Conservation (phyloP, 1,284 basidiomycete species). For the Melampsora occidentalis region DNA sequence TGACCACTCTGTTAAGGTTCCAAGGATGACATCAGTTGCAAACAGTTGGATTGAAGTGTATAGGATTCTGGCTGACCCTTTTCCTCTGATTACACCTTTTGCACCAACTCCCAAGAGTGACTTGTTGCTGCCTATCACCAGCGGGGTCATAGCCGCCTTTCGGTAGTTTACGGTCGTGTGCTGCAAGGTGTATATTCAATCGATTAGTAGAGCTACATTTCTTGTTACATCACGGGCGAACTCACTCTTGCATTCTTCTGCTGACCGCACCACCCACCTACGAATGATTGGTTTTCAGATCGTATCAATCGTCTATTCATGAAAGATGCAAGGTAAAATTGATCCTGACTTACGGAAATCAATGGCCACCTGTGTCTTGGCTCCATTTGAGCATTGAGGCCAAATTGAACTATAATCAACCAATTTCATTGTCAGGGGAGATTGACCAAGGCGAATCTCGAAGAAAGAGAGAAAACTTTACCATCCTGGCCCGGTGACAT, state of each 20-base stretch:
- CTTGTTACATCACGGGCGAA: neutral
- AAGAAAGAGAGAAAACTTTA: neutral
- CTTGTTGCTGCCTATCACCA: slow-evolving; percentile 27
- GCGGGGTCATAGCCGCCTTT: slow-evolving; percentile 3
- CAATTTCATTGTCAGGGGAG: neutral
- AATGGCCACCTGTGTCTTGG: neutral
- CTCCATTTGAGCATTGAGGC: neutral
- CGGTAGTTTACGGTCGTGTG: slow-evolving; percentile 1
- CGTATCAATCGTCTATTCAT: neutral
- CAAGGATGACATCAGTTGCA: neutral
- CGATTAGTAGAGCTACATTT: neutral
- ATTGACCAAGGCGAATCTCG: neutral
- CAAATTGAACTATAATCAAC: neutral
- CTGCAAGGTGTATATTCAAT: neutral
- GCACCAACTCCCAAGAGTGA: slow-evolving; percentile 30
- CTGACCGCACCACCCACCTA: slow-evolving; percentile 9
- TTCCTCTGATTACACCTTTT: slow-evolving; percentile 31
- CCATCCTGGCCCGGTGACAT: slow-evolving; percentile 16
- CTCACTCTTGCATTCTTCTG: neutral
- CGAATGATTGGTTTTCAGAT: neutral
- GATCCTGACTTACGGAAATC: neutral
- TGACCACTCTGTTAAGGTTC: neutral
- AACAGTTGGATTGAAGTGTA: neutral
- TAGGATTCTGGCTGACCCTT: slow-evolving; percentile 22
- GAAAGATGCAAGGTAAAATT: neutral